Conservation (phyloP, 106 monocot genomes). For the Allium cepa region DNA sequence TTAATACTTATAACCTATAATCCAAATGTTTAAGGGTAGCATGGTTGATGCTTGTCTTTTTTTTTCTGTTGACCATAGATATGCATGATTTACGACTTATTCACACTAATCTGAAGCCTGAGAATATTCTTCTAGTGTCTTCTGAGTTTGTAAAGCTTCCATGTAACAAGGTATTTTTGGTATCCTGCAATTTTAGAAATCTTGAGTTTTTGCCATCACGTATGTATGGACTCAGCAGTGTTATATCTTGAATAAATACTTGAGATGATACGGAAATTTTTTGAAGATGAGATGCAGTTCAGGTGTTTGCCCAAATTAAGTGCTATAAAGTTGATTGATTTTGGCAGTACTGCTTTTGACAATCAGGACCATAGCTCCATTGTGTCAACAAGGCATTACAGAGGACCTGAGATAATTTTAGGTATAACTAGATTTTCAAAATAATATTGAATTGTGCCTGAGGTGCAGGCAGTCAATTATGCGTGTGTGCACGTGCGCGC, state of each 20-base stretch:
- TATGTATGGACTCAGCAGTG: slow-evolving; percentile 24
- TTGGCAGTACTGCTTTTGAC: slow-evolving; percentile 97
- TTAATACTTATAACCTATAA: slow-evolving; percentile 24
- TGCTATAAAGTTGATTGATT: slow-evolving; percentile 99
- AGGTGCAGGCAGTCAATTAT: slow-evolving; percentile 21
- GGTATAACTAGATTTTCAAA: slow-evolving; percentile 65
- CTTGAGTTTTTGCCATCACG: slow-evolving; percentile 27
- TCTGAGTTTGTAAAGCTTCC: slow-evolving; percentile 82
- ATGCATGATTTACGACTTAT: slow-evolving; percentile 98
- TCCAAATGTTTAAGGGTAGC: slow-evolving; percentile 6
- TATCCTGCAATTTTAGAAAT: slow-evolving; percentile 31
- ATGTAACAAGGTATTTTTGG: slow-evolving; percentile 65
- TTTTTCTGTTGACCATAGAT: slow-evolving; percentile 53
- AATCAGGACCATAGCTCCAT: slow-evolving; percentile 82
- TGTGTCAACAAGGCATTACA: slow-evolving; percentile 99
- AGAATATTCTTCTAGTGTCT: slow-evolving; percentile 96
- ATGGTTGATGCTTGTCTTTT: slow-evolving; percentile 22
- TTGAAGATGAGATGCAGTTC: slow-evolving; percentile 67
- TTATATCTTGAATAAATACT: slow-evolving; percentile 34
- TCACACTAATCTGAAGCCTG: slow-evolving; percentile 99
- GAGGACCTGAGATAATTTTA: slow-evolving; percentile 97
- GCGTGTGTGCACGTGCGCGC: too few species aligned
- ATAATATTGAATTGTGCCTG: slow-evolving; percentile 33
- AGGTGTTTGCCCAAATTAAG: slow-evolving; percentile 97
- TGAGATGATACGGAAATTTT: slow-evolving; percentile 62